Evolutionary conservation across 1,284 basidiomycete genomes (phyloP).

Genomic region (Pyrrhoderma lamaoense): DNA sequence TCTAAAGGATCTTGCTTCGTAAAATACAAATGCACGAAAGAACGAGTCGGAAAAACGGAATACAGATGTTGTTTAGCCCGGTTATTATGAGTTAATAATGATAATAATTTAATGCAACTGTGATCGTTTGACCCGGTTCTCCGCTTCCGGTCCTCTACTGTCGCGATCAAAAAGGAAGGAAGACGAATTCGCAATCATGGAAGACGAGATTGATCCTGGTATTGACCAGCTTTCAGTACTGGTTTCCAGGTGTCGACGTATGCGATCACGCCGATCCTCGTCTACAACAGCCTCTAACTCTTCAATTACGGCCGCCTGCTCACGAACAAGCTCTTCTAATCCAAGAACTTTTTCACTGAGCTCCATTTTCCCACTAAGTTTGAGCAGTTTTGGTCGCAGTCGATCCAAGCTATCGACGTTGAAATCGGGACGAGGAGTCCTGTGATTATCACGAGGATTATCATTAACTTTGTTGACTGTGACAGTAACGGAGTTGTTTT

Average conservation of each 20-base stretch:
- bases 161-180: slow-evolving; percentile 11
- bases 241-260: slow-evolving; percentile 6
- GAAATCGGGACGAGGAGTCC: neutral
- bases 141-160: neutral
- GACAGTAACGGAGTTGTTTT: neutral
- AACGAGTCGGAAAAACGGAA: no score
- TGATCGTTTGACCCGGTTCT: neutral
- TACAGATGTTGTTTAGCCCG: no score
- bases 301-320: slow-evolving; percentile 15
- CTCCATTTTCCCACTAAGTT: slow-evolving; percentile 18
- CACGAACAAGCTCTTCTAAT: slow-evolving; percentile 16
- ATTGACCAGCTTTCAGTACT: slow-evolving; percentile 13
- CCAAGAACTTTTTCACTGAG: slow-evolving; percentile 15
- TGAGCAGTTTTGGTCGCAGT: slow-evolving; percentile 12
- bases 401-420: slow-evolving; percentile 14
- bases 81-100: neutral
- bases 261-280: slow-evolving; percentile 3
- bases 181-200: slow-evolving; percentile 14
- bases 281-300: slow-evolving; percentile 8
- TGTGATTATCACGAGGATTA: neutral
- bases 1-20: no score
- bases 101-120: neutral
- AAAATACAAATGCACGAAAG: no score
- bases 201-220: slow-evolving; percentile 17
- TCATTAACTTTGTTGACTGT: no score